phyloP scores from a whole-genome alignment of 768 basidiomycete genomes.

The Pisolithus albus region DNA sequence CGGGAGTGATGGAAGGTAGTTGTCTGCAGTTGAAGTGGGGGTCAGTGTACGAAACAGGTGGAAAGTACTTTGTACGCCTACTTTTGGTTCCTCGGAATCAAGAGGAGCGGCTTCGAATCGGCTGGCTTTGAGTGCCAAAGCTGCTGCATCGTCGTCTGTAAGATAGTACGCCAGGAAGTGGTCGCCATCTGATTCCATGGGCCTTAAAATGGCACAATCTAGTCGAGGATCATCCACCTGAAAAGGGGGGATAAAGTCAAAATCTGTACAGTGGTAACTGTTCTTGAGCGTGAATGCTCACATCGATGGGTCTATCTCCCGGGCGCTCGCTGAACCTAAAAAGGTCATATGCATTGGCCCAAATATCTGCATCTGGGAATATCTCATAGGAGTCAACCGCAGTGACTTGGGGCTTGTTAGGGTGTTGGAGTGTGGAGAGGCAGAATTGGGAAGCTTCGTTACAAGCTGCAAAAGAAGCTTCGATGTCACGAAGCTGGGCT shows the following conservation, averaged over 20 bases:
- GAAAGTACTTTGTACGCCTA: constrained; percentile 18
- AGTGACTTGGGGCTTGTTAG: constrained; percentile 66
- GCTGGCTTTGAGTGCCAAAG: constrained; percentile 55
- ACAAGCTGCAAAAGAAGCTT: constrained; percentile 60
- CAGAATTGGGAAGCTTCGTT: constrained; percentile 51
- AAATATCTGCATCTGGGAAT: constrained; percentile 78
- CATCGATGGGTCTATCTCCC: constrained; percentile 68
- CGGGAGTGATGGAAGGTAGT: constrained; percentile 72
- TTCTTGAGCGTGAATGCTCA: constrained; percentile 26
- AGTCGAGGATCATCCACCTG: constrained; percentile 73
- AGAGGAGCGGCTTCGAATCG: constrained; percentile 39
- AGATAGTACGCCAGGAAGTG: constrained; percentile 85
- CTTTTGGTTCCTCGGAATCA: constrained; percentile 50
- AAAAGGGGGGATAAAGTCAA: background rate
- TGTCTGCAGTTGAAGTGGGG: constrained; percentile 33
- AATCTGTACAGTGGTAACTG: background rate
- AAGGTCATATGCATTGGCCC: constrained; percentile 85
- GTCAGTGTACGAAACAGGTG: background rate
- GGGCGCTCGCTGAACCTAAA: constrained; percentile 83
- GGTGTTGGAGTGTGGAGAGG: constrained; percentile 59
- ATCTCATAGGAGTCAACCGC: constrained; percentile 80
- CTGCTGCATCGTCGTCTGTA: constrained; percentile 67
- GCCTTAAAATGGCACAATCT: constrained; percentile 80
- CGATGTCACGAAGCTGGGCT: constrained; percentile 74
- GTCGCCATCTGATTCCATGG: constrained; percentile 84